Base-by-base conservation (phyloP, 2,329 filamentous ascomycete genomes). In the Phoma herbarum region DNA sequence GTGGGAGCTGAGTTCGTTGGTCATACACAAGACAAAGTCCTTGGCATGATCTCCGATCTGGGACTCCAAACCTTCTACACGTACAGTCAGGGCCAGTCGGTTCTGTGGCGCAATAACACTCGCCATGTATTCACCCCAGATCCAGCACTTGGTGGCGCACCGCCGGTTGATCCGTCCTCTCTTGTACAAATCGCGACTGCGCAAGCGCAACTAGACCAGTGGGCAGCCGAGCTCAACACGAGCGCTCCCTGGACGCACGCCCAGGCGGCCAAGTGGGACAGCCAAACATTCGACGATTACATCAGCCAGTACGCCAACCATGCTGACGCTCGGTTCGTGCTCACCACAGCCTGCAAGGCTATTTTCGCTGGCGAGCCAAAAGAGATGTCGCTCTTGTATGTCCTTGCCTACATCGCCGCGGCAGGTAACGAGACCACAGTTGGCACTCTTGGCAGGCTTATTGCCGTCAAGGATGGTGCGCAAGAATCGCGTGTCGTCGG, bases 1-100 rank as follows among this genome's bases (percentile, higher is more conserved):
- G 63, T 68, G 0, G 68, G 65, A 2, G 64, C 65, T 22, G 68
- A 69, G 20, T 70, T 69, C 18, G 62, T 72, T 5, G 68, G 69
- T 0, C 65, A 65, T 14, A 70, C 68, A 1, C 64, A 72, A 29
- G 64, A 70, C 26, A 61, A 61, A 41, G 60, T 66, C 0, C 44
- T 68, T 1, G 18, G 44, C 2, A 50, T 67, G 51, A 70, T 69
- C 18, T 33, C 58, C 12, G 64, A 67, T 2, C 33, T 72, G 5
- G 66, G 66, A 16, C 44, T 69, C 2, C 6, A 58, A 6, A 69
- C 61, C 4, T 70, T 69, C 39, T 25, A 52, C 8, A 65, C 59
- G 0, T 67, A 69, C 41, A 56, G 47, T 22, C 43, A 60, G 6
- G 68, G 66, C 6, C 42, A 61, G 2, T 62, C 54, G 1, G 26